Evolutionary conservation across 75 land plant species (phyloP), one percentile per base, ranked within the genome.

Genomic region (Pinus taeda): DNA sequence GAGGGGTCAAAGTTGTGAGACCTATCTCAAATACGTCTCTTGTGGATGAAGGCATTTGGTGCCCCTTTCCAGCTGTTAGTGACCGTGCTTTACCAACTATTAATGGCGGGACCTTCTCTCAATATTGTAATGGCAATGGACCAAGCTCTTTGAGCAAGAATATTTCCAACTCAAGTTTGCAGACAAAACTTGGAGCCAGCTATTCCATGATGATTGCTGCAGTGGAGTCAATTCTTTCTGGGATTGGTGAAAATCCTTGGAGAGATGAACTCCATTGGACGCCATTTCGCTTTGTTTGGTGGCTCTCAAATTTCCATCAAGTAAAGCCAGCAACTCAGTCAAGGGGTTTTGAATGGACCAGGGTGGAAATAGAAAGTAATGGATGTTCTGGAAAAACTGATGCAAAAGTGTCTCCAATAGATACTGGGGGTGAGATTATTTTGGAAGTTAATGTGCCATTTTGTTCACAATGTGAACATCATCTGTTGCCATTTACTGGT

Each of bases 391-490:
- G 64, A 24, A 61, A 61, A 61, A 24, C 64, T 61, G 13, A 22
- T 61, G 64, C 29, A 61, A 61, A 26, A 22, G 11, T 61, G 26
- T 6, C 13, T 22, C 13, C 29, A 61, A 61, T 13, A 64, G n/a
- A 57, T 45, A 56, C 58, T 59, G 70, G 4, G 24, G 78, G 24
- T 59, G 64, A 45, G 37, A 58, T 88, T 9, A 61, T 60, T 24
- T 76, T 74, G 7, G 91, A 85, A 83, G 81, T 95, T 63, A 86
- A 86, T 76, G 42, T 91, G 30, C 80, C 92, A 20, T 95, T 93
- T 60, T 90, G 90, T 77, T 88, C 98, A 15, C 90, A 83, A 53
- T 95, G 98, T 80, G 95, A 95, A 78, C 98, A 95, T 77, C 98
- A 95, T 82, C 78, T 93, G 18, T 82, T 95, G 57, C 98, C 98